These are phyloP conservation scores for Fragaria nilgerrensis DNA, from an alignment of 306 rosid species.

Conservation along the genomic window DNA sequence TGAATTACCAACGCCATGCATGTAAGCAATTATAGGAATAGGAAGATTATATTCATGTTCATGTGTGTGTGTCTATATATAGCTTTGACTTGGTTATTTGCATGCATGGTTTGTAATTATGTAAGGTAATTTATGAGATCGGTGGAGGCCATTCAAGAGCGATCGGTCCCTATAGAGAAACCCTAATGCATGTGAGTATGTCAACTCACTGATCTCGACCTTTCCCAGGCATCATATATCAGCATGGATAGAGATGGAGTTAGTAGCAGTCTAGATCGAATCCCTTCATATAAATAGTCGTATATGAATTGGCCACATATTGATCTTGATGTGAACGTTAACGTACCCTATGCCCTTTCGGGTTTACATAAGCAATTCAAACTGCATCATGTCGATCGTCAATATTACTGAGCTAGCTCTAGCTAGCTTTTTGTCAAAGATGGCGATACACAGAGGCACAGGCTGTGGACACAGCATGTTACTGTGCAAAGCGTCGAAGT, in stretches of 20 bases:
- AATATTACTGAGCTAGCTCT: neutral
- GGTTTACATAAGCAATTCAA: neutral
- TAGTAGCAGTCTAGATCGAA: neutral
- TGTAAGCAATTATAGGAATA: neutral
- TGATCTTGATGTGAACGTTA: neutral
- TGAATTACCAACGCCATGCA: conserved; percentile 27
- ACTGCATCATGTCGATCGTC: neutral
- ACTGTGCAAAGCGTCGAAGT: neutral
- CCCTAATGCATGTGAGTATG: conserved; percentile 37
- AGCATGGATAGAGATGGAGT: neutral
- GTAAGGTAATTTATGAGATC: neutral
- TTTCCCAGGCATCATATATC: conserved; percentile 19
- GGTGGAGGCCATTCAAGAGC: neutral
- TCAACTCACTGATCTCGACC: conserved; percentile 50
- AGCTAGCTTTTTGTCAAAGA: neutral
- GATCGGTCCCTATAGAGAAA: neutral
- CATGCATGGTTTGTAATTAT: neutral
- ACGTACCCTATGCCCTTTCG: neutral
- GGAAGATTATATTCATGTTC: too few relatives aligned
- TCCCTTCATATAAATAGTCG: neutral
- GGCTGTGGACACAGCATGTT: conserved; percentile 4
- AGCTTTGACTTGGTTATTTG: neutral
- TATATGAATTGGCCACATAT: neutral
- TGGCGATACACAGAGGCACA: neutral
- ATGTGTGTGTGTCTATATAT: neutral